Evolutionary conservation across 768 basidiomycete species (phyloP), one percentile per base, ranked within the genome.

Genomic region (Mycena olivaceomarginata): DNA sequence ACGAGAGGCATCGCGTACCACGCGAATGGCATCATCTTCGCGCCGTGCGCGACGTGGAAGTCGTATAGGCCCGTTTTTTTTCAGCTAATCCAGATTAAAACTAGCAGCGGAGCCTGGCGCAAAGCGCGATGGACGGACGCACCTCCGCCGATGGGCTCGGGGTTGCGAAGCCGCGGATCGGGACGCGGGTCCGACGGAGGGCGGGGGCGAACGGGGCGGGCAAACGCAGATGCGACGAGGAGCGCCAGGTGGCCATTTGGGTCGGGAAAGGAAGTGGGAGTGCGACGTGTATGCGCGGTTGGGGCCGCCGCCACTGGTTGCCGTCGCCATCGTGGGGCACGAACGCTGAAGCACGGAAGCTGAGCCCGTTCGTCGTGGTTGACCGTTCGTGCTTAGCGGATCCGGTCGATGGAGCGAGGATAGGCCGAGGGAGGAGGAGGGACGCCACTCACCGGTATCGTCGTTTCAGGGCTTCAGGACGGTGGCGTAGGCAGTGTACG

Each of bases 11-110:
- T 99, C 5, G 93, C 91, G 85, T 93, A 99, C 8, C 98, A 98
- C 4, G 97, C 98, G 85, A 99, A 99, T 0, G 96, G 94, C 0
- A 98, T 97, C 96, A 99, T 97, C 86, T 98, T 98, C 1, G 94
- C 98, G 20, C 90, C 94, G 84, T 95, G 89, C 76, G 93, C 84
- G 62, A 96, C 83, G 83, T 99, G 97, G 83, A 97, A 98, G 82
- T 97, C 96, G 81, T 98, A 97, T 5, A 99, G 88, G 0, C 92
- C 91, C 0, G 97, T 99, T 82, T 91, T 92, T 78, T 82, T 88
- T n/a, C 75, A 90, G 81, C 88, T 90, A 69, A 9, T 25, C 25
- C 16, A 40, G 18, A 25, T 76, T 37, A n/a, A 5, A 37, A 67
- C n/a, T 8, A 53, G 51, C 31, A 31, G 51, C 20, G 37, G 31